These are phyloP conservation scores for Cryptococcus hybrid DNA, from an alignment of 1,284 basidiomycete genomes.

Conservation along the genomic window DNA sequence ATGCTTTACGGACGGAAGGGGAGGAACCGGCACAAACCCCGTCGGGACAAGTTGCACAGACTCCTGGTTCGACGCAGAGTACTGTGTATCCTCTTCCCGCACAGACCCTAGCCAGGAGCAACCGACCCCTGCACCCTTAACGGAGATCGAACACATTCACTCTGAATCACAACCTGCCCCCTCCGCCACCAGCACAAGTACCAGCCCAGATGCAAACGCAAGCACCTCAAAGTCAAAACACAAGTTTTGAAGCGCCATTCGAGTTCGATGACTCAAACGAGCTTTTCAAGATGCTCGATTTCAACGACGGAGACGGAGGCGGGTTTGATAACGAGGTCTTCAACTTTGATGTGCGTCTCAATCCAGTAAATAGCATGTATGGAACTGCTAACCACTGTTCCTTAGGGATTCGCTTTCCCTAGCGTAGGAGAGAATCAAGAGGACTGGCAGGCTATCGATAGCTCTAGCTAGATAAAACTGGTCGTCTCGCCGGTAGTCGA, in stretches of 20 bases:
- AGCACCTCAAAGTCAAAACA: background rate
- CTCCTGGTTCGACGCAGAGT: background rate
- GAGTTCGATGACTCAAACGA: constrained; percentile 11
- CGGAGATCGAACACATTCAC: background rate
- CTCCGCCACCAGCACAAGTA: background rate
- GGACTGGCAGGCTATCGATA: background rate
- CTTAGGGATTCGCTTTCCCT: background rate
- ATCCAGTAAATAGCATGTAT: background rate
- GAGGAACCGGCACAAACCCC: background rate
- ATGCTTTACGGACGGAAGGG: background rate
- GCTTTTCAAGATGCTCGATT: constrained; percentile 12
- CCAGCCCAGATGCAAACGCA: background rate
- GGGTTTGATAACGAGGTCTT: constrained; percentile 5
- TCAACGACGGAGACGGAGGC: constrained; percentile 3
- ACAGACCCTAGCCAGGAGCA: background rate
- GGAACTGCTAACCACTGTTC: background rate
- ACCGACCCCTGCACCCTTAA: background rate
- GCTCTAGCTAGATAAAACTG: too few relatives aligned
- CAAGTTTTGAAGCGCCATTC: constrained; percentile 5
- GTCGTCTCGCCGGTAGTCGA: too few relatives aligned
- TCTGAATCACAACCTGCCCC: background rate
- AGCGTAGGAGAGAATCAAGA: background rate
- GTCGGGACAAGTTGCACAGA: constrained; percentile 2
- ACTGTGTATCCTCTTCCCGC: background rate
- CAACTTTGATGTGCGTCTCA: constrained; percentile 14